A percentile compares a stretch with the other conserved stretches of the same genome.
Evolutionary conservation across 148 eudicot genomes (phyloP).

Genomic region (Amaranthus hypochondriacus): DNA sequence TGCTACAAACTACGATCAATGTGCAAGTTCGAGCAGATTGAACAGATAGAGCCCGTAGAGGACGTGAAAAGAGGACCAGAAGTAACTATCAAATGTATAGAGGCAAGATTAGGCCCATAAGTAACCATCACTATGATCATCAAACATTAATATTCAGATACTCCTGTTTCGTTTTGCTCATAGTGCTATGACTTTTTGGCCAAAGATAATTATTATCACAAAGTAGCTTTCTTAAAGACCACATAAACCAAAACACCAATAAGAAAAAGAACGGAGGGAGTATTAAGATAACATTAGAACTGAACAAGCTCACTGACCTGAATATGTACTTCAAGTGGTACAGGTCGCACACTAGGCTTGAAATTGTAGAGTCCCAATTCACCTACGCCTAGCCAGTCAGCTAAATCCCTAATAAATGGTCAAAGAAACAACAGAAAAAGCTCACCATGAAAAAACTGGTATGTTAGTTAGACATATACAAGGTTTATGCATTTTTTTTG

Average conservation of each 20-base stretch:
- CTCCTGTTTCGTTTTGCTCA: too few relatives aligned
- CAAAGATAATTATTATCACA: too few relatives aligned
- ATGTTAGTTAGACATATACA: background rate
- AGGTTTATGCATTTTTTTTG: background rate
- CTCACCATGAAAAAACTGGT: background rate
- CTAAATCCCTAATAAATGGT: slow-evolving; percentile 59
- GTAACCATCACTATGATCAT: background rate
- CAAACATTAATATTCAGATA: slow-evolving; percentile 1
- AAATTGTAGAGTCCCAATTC: slow-evolving; percentile 87
- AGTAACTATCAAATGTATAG: background rate
- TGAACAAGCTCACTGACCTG: slow-evolving; percentile 48
- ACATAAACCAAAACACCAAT: too few relatives aligned
- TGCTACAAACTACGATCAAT: background rate
- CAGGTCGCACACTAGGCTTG: slow-evolving; percentile 99
- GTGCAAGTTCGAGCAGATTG: background rate
- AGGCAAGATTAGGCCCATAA: background rate
- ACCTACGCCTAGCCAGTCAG: slow-evolving; percentile 96
- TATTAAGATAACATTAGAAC: background rate
- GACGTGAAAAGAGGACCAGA: background rate
- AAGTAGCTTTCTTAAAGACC: too few relatives aligned
- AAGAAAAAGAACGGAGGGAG: too few relatives aligned
- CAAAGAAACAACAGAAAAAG: slow-evolving; percentile 11
- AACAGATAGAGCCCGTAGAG: background rate
- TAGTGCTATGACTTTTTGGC: too few relatives aligned
- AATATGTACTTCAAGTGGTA: slow-evolving; percentile 97